Evolutionary conservation across 208 protist species (phyloP), one percentile per base, ranked within the genome.

Genomic region (Wallacemonas collosoma): DNA sequence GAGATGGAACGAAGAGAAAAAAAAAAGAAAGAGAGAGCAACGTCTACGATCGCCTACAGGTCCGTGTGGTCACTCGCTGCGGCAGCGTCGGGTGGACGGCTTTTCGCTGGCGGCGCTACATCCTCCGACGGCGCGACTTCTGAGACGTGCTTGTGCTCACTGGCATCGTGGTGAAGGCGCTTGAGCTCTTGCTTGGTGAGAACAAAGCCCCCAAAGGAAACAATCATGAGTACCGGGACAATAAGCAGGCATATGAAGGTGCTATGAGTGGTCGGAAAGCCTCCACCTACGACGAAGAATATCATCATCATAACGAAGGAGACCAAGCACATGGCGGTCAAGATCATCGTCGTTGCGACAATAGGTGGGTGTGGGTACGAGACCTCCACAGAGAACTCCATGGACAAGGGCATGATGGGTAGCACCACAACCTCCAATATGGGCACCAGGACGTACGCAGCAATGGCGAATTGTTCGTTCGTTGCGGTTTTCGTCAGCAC

Each of bases 301-400:
- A 51, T 7, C 8, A 83, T 66, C 68, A 81, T 83, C 40, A 76
- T 72, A 26, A 78, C 43, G 14, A 85, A 84, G 0, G 79, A 81
- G 41, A 77, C 76, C 41, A 83, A 76, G 61, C 68, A 83, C 75
- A 87, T 79, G 12, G 71, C 64, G 6, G 62, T 58, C 4, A 87
- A 41, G 9, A 84, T 62, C 1, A 86, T 26, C 8, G 78, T 85
- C n/a, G 78, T 71, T 2, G 82, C 51, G 2, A 87, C 73, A 6
- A 74, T 74, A 69, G 85, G 82, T 2, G 79, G 75, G 38, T 62
- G 70, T 4, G 85, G 85, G 77, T 86, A 87, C 3, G 82, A 72
- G 35, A 90, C n/a, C 71, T 90, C 85, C 26, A 87, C 85, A 7
- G 79, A 76, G 4, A 87, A 53, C 68, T 90, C 85, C 76, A 90